Percentiles rank a stretch among this genome's conserved stretches.
These are phyloP conservation scores for Wolfiporia cocos DNA, from an alignment of 1,284 basidiomycete genomes.

Conservation along the genomic window DNA sequence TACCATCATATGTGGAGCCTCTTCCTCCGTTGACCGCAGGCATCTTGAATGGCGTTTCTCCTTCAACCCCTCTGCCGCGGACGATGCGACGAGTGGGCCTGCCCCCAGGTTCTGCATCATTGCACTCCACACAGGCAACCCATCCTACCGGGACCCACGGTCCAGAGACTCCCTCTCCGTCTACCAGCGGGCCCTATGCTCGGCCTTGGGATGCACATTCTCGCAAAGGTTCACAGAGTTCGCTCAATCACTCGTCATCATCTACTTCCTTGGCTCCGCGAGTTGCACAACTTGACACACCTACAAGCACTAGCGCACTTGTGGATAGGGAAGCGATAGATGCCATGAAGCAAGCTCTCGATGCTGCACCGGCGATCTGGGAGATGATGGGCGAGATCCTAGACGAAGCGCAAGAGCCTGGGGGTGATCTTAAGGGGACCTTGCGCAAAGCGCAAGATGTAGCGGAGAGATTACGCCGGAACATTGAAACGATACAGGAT, in stretches of 20 bases:
- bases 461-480: constrained; percentile 50
- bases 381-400: constrained; percentile 60
- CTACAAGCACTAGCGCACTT: constrained; percentile 43
- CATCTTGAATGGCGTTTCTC: constrained; percentile 15
- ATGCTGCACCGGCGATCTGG: constrained; percentile 70
- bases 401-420: constrained; percentile 34
- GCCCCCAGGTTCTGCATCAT: constrained; percentile 10
- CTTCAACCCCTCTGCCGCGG: constrained; percentile 39
- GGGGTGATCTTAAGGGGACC: constrained; percentile 39
- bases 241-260: constrained; percentile 38
- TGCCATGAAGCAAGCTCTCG: constrained; percentile 61
- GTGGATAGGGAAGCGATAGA: constrained; percentile 67
- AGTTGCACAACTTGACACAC: constrained; percentile 35
- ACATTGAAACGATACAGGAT: constrained; percentile 46
- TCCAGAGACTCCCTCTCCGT: neutral
- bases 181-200: neutral
- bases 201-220: constrained; percentile 36
- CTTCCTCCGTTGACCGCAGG: constrained; percentile 18
- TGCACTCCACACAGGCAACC: neutral
- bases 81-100: constrained; percentile 28
- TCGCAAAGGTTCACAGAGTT: constrained; percentile 52
- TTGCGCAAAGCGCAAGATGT: constrained; percentile 50
- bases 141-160: constrained; percentile 9
- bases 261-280: constrained; percentile 17
- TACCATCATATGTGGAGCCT: constrained; percentile 59